These are phyloP conservation scores for Zizania palustris DNA, from an alignment of 202 grass and related monocot species.

Conservation along the genomic window DNA sequence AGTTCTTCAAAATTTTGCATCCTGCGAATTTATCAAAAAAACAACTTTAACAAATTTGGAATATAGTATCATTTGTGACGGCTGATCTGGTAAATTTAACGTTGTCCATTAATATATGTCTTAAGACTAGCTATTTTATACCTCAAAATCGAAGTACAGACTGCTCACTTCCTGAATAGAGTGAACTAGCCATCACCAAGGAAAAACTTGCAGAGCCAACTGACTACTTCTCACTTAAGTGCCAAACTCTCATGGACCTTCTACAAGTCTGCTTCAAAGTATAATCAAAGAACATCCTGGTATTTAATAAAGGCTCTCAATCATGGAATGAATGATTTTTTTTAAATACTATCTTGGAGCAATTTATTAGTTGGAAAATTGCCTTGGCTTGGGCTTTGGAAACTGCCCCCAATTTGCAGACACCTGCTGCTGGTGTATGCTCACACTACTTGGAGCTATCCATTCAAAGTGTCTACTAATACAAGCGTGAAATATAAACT, in stretches of 20 bases:
- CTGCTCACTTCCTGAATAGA: background rate
- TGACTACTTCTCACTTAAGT: background rate
- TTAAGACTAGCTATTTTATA: too few species aligned
- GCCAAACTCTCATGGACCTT: background rate
- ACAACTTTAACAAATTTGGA: background rate
- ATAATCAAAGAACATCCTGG: background rate
- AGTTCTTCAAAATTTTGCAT: background rate
- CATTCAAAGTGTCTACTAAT: background rate
- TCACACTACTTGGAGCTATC: background rate
- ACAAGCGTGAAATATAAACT: background rate
- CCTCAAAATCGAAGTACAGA: background rate
- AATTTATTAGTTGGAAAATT: background rate
- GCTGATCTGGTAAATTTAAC: too few species aligned
- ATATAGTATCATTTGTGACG: background rate
- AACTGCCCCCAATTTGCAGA: background rate
- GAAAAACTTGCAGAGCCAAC: background rate
- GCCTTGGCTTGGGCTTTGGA: background rate
- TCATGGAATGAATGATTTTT: background rate
- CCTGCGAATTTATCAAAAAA: background rate
- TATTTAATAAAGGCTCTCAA: background rate
- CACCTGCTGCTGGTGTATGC: conserved; percentile 2
- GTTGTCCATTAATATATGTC: too few species aligned
- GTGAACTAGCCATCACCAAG: background rate
- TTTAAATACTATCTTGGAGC: too few species aligned
- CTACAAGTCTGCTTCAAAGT: background rate